Evolutionary conservation across 2,329 filamentous ascomycete genomes (phyloP), one percentile per base, ranked within the genome.

Genomic region (Camillea tinctor): DNA sequence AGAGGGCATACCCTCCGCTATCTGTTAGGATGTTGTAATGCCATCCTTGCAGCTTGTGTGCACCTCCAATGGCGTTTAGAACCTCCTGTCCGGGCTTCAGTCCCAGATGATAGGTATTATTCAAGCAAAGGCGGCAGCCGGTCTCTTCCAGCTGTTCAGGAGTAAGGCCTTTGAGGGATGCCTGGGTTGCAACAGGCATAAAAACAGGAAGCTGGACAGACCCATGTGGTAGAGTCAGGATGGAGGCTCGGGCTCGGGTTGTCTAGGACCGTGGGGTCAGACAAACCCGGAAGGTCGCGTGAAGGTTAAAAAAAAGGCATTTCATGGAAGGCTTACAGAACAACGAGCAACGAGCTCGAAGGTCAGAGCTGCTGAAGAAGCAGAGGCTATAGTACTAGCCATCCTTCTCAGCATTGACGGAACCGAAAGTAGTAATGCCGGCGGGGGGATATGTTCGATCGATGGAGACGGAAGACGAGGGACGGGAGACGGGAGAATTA

Each of bases 171-270:
- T 99, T 99, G 48, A 99, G 82, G 0, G 94, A 97, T 1, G 92
- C 95, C 77, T 99, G 95, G 0, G 95, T 99, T 26, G 95, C 95
- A 50, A 99, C 95, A 17, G 95, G 95, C 95, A 99, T 99, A 77
- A 99, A 99, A 60, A 98, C 88, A 7, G 96, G 95, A 26, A 98
- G 85, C 69, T 90, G 86, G 23, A 99, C 93, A 1, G 89, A 84
- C 60, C 95, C 95, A 86, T 99, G 96, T 55, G 95, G 94, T 23
- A 99, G 87, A 53, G 88, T 90, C 57, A 99, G 83, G 60, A 87
- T 88, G 56, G 95, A 95, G 54, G 95, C 95, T 67, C 95, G 90
- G 23, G 95, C 95, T 81, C 94, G 92, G 11, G 94, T 98, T 54
- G 93, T 96, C 94, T 98, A 65, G 58, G 51, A 57, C 19, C 21